A percentile compares a stretch with the other conserved stretches of the same genome.
phyloP scores from a whole-genome alignment of 2,329 filamentous ascomycete species.

The Trichoderma polysporum region DNA sequence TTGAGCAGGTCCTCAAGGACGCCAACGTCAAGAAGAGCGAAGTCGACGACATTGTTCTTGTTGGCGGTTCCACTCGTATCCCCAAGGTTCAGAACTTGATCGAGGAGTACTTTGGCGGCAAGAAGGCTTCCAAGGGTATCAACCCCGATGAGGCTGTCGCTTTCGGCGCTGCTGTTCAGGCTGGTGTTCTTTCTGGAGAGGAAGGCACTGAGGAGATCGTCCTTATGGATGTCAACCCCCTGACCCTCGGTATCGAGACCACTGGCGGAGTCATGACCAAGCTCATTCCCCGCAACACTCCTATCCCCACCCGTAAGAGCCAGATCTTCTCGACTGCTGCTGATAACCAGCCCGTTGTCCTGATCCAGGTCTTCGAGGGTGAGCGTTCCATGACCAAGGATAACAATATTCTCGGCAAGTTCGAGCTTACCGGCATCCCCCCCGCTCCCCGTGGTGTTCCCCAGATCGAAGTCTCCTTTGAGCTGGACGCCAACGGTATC shows the following conservation, averaged over 20 bases:
- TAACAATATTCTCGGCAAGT: conserved; percentile 97
- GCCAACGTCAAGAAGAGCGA: conserved; percentile 96
- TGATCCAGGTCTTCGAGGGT: conserved; percentile 95
- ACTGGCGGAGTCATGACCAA: conserved; percentile 98
- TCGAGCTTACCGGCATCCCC: conserved; percentile 94
- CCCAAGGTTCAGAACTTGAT: conserved; percentile 94
- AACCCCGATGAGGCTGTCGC: conserved; percentile 99
- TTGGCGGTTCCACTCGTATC: conserved; percentile 98
- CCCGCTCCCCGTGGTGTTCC: conserved; percentile 94
- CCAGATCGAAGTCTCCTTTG: conserved; percentile 97
- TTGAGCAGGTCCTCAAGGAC: conserved; percentile 98
- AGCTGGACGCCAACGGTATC: conserved; percentile 98
- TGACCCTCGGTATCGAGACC: conserved; percentile 96
- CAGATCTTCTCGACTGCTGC: conserved; percentile 97
- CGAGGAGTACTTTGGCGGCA: conserved; percentile 92
- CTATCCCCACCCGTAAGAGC: conserved; percentile 93
- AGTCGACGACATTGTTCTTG: conserved; percentile 93
- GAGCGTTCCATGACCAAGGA: conserved; percentile 94
- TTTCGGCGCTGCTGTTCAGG: conserved; percentile 95
- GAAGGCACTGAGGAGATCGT: conserved; percentile 76
- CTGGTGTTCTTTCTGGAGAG: conserved; percentile 90
- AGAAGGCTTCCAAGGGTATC: conserved; percentile 98
- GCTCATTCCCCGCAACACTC: conserved; percentile 90
- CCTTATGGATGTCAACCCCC: conserved; percentile 95
- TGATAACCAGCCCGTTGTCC: conserved; percentile 92